Evolutionary conservation across 2,329 filamentous ascomycete genomes (phyloP).

Genomic region (Xylariaceae sp.): DNA sequence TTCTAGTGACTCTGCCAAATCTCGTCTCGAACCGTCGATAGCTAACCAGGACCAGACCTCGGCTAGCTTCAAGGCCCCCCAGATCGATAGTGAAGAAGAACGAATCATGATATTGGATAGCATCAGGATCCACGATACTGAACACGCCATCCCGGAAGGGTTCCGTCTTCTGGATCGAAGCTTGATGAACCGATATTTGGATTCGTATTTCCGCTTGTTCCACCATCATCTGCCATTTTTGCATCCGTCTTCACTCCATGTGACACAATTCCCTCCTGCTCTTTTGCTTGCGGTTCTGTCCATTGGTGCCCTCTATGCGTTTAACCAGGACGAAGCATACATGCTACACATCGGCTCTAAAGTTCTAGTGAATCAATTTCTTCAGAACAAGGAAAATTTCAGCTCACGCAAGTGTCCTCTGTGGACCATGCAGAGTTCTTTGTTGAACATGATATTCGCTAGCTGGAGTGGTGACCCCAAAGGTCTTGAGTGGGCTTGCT

Average conservation of each 20-base stretch:
- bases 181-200: conserved; percentile 85
- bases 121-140: conserved; percentile 74
- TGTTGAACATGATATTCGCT: conserved; percentile 98
- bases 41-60: conserved; percentile 69
- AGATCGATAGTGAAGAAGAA: conserved; percentile 80
- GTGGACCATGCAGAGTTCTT: conserved; percentile 96
- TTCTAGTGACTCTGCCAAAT: conserved; percentile 8
- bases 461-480: conserved; percentile 99
- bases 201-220: conserved; percentile 95
- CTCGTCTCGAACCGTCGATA: conserved; percentile 52
- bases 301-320: conserved; percentile 93
- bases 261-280: conserved; percentile 73
- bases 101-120: conserved; percentile 81
- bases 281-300: conserved; percentile 86
- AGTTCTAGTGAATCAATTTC: conserved; percentile 91
- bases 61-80: conserved; percentile 66
- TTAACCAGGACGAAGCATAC: conserved; percentile 95
- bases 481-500: conserved; percentile 96
- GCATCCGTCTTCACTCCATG: conserved; percentile 86
- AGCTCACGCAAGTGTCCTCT: conserved; percentile 95
- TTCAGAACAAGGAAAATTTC: conserved; percentile 98
- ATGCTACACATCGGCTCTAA: conserved; percentile 97
- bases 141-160: conserved; percentile 78
- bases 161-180: conserved; percentile 81
- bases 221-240: conserved; percentile 96